phyloP scores from a whole-genome alignment of 1,284 basidiomycete genomes.

The Melampsora occidentalis region DNA sequence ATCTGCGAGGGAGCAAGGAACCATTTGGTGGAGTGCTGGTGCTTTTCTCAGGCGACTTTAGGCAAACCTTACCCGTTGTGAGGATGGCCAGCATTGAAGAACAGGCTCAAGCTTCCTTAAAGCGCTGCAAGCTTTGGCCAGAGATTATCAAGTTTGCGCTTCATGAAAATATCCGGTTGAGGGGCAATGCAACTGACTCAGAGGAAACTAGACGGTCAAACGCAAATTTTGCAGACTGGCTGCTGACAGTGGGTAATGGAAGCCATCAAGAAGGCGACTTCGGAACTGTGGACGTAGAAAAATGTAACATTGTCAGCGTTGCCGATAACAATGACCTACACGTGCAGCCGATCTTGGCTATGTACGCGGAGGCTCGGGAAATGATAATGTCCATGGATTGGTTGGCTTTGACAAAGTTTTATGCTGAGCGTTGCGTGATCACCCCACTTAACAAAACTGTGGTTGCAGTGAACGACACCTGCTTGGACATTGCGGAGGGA shows the following conservation, averaged over 20 bases:
- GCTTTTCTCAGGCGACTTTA: background rate
- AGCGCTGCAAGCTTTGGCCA: background rate
- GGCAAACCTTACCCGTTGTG: slow-evolving; percentile 7
- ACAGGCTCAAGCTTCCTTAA: background rate
- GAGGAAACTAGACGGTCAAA: too few species aligned
- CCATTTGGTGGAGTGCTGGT: background rate
- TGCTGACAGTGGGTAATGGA: too few species aligned
- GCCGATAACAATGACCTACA: too few species aligned
- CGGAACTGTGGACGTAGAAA: too few species aligned
- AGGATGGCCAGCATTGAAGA: background rate
- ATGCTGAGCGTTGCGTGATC: background rate
- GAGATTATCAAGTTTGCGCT: background rate
- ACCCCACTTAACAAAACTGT: background rate
- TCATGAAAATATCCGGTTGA: too few species aligned
- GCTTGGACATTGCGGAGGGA: background rate
- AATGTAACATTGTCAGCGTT: too few species aligned
- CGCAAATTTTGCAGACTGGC: too few species aligned
- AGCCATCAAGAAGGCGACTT: too few species aligned
- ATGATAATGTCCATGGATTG: too few species aligned
- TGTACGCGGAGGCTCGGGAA: too few species aligned
- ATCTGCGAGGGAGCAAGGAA: background rate
- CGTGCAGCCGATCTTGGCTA: too few species aligned
- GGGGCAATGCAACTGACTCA: too few species aligned
- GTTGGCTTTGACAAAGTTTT: background rate
- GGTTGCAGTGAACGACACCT: background rate